Evolutionary conservation across 176 grass and related monocot genomes (phyloP).

Genomic region (maize (Zea mays)): DNA sequence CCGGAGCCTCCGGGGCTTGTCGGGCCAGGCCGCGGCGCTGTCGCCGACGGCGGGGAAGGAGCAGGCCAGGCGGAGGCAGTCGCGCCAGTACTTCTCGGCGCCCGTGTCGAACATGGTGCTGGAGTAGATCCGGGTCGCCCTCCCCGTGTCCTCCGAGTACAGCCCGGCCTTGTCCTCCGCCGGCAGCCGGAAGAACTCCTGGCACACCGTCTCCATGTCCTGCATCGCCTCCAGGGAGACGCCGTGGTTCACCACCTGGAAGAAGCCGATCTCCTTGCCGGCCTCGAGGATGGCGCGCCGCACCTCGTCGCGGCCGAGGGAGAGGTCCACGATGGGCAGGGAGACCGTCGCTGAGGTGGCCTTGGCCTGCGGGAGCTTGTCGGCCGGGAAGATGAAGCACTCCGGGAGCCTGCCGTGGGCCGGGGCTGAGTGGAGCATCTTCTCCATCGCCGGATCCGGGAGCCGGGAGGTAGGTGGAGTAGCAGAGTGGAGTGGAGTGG

Average conservation of each 20-base stretch:
- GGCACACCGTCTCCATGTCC: not conserved
- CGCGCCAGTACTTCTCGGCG: conserved; percentile 32
- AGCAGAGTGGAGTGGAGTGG: too few species aligned
- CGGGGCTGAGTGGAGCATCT: not conserved
- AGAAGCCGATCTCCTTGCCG: not conserved
- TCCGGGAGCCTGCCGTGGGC: not conserved
- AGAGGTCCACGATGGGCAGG: not conserved
- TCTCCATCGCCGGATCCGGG: not conserved
- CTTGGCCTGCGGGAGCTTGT: not conserved
- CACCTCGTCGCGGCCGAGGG: not conserved
- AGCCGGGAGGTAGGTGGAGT: too few species aligned
- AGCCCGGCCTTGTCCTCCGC: not conserved
- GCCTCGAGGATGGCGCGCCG: not conserved
- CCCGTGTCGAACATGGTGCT: conserved; percentile 28
- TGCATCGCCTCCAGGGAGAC: not conserved
- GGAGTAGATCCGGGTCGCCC: conserved; percentile 17
- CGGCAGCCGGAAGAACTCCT: not conserved
- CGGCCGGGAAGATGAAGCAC: not conserved
- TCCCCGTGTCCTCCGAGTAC: not conserved
- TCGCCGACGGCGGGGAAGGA: not conserved
- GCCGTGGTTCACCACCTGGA: conserved; percentile 1
- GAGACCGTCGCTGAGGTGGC: not conserved
- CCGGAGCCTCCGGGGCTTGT: not conserved
- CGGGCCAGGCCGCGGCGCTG: not conserved
- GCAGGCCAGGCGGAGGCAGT: conserved; percentile 43